phyloP scores from a whole-genome alignment of 2,329 filamentous ascomycete species.

The Tolypocladium endophyticum region DNA sequence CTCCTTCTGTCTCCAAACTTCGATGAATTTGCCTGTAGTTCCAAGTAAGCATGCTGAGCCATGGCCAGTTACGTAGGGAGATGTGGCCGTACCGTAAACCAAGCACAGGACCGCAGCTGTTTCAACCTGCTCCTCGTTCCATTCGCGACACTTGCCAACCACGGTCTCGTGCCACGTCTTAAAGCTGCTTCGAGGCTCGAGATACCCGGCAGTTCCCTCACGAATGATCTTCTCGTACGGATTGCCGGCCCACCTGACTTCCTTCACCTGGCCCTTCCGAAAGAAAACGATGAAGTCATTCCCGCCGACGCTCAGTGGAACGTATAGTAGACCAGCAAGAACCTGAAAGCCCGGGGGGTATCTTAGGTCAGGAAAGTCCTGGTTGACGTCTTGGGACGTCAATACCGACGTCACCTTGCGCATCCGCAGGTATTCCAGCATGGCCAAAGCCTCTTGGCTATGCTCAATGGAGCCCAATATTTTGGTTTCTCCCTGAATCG shows the following conservation, averaged over 20 bases:
- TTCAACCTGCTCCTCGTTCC: constrained; percentile 82
- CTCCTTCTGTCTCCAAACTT: constrained; percentile 88
- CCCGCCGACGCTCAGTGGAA: constrained; percentile 67
- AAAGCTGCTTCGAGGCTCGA: constrained; percentile 74
- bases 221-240: constrained; percentile 71
- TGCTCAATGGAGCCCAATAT: constrained; percentile 66
- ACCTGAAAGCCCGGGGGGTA: constrained; percentile 71
- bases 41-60: constrained; percentile 1
- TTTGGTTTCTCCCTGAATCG: constrained; percentile 81
- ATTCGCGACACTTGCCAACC: constrained; percentile 72
- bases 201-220: constrained; percentile 59
- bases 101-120: constrained; percentile 80
- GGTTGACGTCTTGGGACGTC: constrained; percentile 62
- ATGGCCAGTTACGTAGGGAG: not conserved
- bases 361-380: constrained; percentile 71
- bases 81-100: constrained; percentile 59
- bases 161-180: constrained; percentile 74
- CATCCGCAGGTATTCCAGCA: constrained; percentile 77
- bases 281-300: constrained; percentile 87
- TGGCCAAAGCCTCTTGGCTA: constrained; percentile 71
- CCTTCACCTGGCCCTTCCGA: constrained; percentile 62
- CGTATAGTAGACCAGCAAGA: constrained; percentile 70
- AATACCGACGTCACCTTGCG: constrained; percentile 64
- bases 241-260: constrained; percentile 80
- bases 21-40: constrained; percentile 59